Base-by-base conservation (phyloP, 108 stramenopile genomes). In the Skeletonema menzelii region DNA sequence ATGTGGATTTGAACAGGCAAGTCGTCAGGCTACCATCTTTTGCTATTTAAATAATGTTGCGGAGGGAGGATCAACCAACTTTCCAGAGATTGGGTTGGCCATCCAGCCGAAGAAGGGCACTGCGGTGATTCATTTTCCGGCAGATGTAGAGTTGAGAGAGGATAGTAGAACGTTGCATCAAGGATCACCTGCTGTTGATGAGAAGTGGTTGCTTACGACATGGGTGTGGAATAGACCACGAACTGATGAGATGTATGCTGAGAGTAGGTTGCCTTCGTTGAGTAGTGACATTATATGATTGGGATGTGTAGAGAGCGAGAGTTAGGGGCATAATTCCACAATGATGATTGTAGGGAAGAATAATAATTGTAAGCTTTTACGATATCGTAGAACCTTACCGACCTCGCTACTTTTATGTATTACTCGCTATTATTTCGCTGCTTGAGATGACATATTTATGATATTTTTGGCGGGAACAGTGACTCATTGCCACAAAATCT, bases 11-110 rank as follows among this genome's bases (percentile, higher is more conserved):
- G 27, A 71, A 35, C 30, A 86, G 15, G 82, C 83, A 8, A 84
- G 80, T 35, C 57, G 85, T 32, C 24, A 80, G 4, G 86, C 56
- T 11, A 87, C 86, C 11, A 57, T 87, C 10, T 84, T 82, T 76
- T 67, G 63, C 42, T 87, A 87, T 44, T 56, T 87, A 20, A 87
- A 87, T 69, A 70, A 82, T 56, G 86, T 87, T 6, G 37, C 37
- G 4, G 6, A 26, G 11, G 86, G 86, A n/a, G 86, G 86, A 10
- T 12, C 64, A 0, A 87, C 84, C 17, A 14, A 24, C 34, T 87
- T 87, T 59, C 46, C 70, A 0, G 27, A 76, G 19, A 44, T 84
- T 34, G 56, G 62, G 14, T 56, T 75, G 19, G 27, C 37, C 14
- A 68, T 87, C 47, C 58, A 19, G 24, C 86, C 84, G 10, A 73